Conservation (phyloP, 2,329 filamentous ascomycete species). For the Clathrospora elynae region DNA sequence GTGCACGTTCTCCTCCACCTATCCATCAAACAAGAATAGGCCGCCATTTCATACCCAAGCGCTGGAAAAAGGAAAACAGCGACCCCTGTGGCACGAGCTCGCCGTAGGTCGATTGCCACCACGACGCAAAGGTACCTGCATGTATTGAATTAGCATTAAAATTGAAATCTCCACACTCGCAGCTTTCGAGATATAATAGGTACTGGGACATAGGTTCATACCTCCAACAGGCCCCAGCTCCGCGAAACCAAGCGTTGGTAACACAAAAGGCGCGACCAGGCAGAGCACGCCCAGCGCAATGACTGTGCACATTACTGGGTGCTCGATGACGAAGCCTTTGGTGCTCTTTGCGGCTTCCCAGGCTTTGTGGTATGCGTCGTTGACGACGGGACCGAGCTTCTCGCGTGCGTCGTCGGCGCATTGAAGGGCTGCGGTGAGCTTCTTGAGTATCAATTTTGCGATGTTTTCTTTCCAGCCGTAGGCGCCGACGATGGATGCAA, state of each 20-base stretch:
- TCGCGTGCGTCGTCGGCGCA: conserved; percentile 20
- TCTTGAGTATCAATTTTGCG: conserved; percentile 35
- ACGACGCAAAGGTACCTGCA: conserved; percentile 47
- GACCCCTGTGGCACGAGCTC: conserved; percentile 50
- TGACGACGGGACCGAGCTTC: conserved; percentile 31
- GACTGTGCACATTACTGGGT: conserved; percentile 37
- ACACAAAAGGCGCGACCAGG: conserved; percentile 33
- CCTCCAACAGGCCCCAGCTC: conserved; percentile 40
- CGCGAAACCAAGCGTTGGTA: conserved; percentile 42
- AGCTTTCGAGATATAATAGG: no score
- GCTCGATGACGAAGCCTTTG: conserved; percentile 38
- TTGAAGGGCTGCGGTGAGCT: conserved; percentile 33
- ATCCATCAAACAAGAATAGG: conserved; percentile 1
- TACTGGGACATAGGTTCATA: conserved; percentile 20
- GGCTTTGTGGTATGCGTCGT: conserved; percentile 31
- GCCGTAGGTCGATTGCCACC: conserved; percentile 48
- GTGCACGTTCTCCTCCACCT: no score
- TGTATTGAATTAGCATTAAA: conserved; percentile 4
- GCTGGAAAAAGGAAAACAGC: conserved; percentile 53
- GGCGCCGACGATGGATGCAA: conserved; percentile 33
- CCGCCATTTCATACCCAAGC: conserved; percentile 49
- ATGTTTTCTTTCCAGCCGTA: conserved; percentile 41
- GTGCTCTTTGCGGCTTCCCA: conserved; percentile 28
- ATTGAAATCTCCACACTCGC: no score
- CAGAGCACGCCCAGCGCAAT: conserved; percentile 41